These are phyloP conservation scores for Jamesozyma spencerorum DNA, from an alignment of 805 yeast genomes.

Conservation along the genomic window DNA sequence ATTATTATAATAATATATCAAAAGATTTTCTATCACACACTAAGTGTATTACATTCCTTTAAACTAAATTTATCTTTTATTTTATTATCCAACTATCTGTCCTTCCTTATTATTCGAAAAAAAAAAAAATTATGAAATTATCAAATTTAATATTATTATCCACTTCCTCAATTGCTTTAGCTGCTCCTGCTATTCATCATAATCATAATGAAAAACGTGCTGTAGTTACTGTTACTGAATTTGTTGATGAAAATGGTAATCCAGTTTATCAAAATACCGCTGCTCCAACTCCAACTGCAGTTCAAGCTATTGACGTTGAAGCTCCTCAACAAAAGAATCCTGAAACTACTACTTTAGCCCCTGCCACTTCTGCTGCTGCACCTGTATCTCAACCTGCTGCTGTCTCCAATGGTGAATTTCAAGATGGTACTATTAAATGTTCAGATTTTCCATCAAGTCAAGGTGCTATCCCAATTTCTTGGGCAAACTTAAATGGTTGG, in stretches of 20 bases:
- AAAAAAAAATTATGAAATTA: conserved; percentile 13
- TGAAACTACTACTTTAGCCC: conserved; percentile 24
- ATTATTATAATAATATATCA: too few species aligned
- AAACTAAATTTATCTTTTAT: background rate
- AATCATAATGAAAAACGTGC: conserved; percentile 25
- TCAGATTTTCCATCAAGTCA: conserved; percentile 62
- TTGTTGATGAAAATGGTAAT: conserved; percentile 26
- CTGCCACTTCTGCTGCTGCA: conserved; percentile 34
- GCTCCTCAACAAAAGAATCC: conserved; percentile 22
- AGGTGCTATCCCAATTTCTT: conserved; percentile 57
- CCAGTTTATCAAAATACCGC: conserved; percentile 8
- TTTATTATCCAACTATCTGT: conserved; percentile 8
- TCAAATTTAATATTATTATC: conserved; percentile 17
- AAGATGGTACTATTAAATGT: conserved; percentile 65
- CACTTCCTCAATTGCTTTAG: conserved; percentile 19
- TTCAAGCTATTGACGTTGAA: conserved; percentile 10
- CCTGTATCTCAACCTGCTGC: conserved; percentile 42
- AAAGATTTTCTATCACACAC: background rate
- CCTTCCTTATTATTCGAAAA: conserved; percentile 6
- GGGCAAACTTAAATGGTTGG: conserved; percentile 48
- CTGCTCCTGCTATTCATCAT: conserved; percentile 24
- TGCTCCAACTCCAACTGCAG: conserved; percentile 20
- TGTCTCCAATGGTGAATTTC: conserved; percentile 43
- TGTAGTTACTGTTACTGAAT: conserved; percentile 28
- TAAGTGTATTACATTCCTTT: conserved; percentile 3